Evolutionary conservation across 345 rosid genomes (phyloP).

Genomic region (Citrus trifoliata): DNA sequence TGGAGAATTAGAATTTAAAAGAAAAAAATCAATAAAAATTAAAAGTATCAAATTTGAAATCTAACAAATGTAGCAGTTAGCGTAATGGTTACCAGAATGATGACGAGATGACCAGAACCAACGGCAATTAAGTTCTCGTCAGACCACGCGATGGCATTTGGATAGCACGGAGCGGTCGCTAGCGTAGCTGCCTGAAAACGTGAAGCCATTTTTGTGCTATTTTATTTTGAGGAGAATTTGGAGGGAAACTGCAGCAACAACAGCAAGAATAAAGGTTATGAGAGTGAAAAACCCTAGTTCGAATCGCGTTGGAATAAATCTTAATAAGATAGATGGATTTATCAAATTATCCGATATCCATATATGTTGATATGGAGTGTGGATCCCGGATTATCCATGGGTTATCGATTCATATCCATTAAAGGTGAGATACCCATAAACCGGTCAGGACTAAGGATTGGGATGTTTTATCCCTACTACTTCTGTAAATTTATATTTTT

Average conservation of each 20-base stretch:
- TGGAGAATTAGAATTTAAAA: conserved; percentile 22
- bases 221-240: too few relatives aligned
- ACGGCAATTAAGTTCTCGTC: conserved; percentile 87
- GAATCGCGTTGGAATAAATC: not conserved
- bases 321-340: not conserved
- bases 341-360: not conserved
- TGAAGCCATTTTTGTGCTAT: conserved; percentile 48
- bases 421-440: too few relatives aligned
- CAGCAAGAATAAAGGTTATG: too few relatives aligned
- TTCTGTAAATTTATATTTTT: too few relatives aligned
- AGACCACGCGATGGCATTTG: conserved; percentile 92
- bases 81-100: conserved; percentile 52
- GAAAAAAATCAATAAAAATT: not conserved
- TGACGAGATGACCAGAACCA: conserved; percentile 80
- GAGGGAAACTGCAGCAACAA: too few relatives aligned
- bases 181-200: conserved; percentile 81
- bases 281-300: too few relatives aligned
- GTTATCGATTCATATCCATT: too few relatives aligned
- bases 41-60: not conserved
- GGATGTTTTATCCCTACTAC: too few relatives aligned
- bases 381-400: too few relatives aligned
- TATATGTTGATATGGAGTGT: too few relatives aligned
- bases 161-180: conserved; percentile 70
- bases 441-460: too few relatives aligned
- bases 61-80: not conserved